These are phyloP conservation scores for Fallopia convolvulus DNA, from an alignment of 148 eudicot genomes.

Conservation along the genomic window DNA sequence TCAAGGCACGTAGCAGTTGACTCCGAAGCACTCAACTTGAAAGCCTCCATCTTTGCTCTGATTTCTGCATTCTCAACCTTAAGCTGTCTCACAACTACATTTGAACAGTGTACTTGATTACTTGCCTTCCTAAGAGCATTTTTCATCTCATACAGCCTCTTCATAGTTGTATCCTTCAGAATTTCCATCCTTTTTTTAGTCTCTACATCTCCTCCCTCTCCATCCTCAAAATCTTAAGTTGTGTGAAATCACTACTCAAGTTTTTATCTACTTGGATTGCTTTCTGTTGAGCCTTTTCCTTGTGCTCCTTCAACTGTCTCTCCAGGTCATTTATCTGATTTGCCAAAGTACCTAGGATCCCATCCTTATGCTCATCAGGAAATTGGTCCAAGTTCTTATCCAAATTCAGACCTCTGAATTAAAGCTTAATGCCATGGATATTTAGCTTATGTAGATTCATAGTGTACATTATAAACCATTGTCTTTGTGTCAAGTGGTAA, in stretches of 20 bases:
- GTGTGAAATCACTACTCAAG: conserved; percentile 71
- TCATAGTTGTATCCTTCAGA: conserved; percentile 77
- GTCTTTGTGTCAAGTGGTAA: no score
- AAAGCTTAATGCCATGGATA: no score
- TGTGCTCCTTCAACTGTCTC: conserved; percentile 78
- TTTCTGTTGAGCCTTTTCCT: conserved; percentile 97
- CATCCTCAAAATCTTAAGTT: conserved; percentile 73
- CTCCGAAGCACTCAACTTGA: conserved; percentile 88
- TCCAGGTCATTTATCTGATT: conserved; percentile 84
- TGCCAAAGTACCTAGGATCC: conserved; percentile 58
- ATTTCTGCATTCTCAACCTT: conserved; percentile 95
- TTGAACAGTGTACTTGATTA: conserved; percentile 81
- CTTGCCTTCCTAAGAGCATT: conserved; percentile 83
- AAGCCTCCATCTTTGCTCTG: conserved; percentile 97
- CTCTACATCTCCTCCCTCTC: conserved; percentile 92
- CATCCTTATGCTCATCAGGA: conserved; percentile 79
- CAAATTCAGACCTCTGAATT: conserved; percentile 76
- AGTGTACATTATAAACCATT: no score
- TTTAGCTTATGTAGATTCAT: no score
- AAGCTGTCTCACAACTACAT: conserved; percentile 76
- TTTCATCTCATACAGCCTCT: conserved; percentile 85
- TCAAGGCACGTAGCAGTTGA: conserved; percentile 68
- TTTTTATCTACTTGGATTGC: conserved; percentile 96
- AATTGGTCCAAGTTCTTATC: conserved; percentile 60
- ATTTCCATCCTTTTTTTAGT: conserved; percentile 83